Evolutionary conservation across 345 rosid genomes (phyloP).

Genomic region (Murraya koenigii): DNA sequence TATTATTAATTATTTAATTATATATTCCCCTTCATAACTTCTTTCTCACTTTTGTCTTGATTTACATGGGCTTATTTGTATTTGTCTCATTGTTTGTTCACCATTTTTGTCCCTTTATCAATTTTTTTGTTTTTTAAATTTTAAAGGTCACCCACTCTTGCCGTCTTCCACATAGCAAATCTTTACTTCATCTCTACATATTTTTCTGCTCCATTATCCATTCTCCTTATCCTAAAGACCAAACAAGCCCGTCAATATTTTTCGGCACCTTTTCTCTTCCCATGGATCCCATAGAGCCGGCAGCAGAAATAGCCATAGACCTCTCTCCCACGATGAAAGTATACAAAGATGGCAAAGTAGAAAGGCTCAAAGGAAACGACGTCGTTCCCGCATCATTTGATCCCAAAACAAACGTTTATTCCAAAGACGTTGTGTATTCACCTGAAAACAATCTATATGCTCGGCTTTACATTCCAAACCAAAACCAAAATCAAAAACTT

Average conservation of each 20-base stretch:
- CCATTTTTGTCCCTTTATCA: too few species aligned
- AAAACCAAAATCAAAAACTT: slow-evolving; percentile 30
- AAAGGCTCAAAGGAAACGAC: slow-evolving; percentile 35
- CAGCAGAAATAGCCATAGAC: slow-evolving; percentile 34
- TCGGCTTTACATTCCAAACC: slow-evolving; percentile 42
- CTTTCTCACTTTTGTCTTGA: too few species aligned
- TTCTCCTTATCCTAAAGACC: too few species aligned
- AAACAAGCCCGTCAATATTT: not conserved
- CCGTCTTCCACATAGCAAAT: too few species aligned
- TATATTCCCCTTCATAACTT: too few species aligned
- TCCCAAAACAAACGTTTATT: slow-evolving; percentile 40
- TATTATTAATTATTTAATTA: too few species aligned
- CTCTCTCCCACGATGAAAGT: slow-evolving; percentile 31
- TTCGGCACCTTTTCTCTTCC: not conserved
- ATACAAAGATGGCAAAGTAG: slow-evolving; percentile 54
- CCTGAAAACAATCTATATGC: slow-evolving; percentile 13
- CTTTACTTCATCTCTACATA: too few species aligned
- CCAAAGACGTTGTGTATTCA: slow-evolving; percentile 45
- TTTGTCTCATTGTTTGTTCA: too few species aligned
- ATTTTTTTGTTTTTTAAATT: too few species aligned
- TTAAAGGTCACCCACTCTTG: too few species aligned
- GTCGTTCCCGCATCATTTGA: slow-evolving; percentile 41
- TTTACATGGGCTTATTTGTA: too few species aligned
- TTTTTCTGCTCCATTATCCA: too few species aligned
- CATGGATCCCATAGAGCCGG: slow-evolving; percentile 19